Evolutionary conservation across 2,329 filamentous ascomycete genomes (phyloP).

Genomic region (Fusarium phyllophilum): DNA sequence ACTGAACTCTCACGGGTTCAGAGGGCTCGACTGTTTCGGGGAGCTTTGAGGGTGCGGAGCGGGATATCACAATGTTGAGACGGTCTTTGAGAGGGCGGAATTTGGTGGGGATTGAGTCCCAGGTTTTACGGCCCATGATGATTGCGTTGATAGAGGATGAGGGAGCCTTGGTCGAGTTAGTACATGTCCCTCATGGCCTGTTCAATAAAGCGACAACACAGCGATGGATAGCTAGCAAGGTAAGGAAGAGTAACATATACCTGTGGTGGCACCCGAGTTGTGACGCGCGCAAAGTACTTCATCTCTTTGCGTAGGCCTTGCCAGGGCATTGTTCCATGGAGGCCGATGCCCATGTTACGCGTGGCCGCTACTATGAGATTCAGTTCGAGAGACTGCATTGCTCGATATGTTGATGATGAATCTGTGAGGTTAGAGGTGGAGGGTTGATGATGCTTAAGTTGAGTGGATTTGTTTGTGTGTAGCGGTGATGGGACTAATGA

Average conservation of each 20-base stretch:
- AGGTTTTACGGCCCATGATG: slow-evolving; percentile 98
- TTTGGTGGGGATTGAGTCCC: slow-evolving; percentile 83
- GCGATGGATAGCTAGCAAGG: not conserved
- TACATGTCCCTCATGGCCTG: not conserved
- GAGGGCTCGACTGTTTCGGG: slow-evolving; percentile 15
- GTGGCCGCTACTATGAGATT: slow-evolving; percentile 96
- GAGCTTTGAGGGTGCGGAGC: slow-evolving; percentile 52
- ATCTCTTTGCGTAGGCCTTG: slow-evolving; percentile 89
- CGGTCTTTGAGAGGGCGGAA: slow-evolving; percentile 84
- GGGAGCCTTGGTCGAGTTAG: slow-evolving; percentile 44
- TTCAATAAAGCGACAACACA: not conserved
- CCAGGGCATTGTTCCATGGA: slow-evolving; percentile 84
- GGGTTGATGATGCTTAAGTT: slow-evolving; percentile 1
- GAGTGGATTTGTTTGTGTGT: slow-evolving; percentile 27
- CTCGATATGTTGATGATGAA: slow-evolving; percentile 11
- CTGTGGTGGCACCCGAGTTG: slow-evolving; percentile 68
- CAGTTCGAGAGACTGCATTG: slow-evolving; percentile 64
- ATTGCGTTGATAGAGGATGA: slow-evolving; percentile 72
- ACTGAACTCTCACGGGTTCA: slow-evolving; percentile 65
- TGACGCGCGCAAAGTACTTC: slow-evolving; percentile 93
- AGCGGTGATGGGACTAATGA: not conserved
- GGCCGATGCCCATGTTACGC: slow-evolving; percentile 89
- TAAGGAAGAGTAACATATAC: slow-evolving; percentile 47
- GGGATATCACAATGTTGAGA: slow-evolving; percentile 83
- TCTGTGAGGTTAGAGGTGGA: not conserved